Conservation (phyloP, 306 rosid species). For the Cucumis sativus region Cucumber_9930_V3 NC_026660.2:6457001-6457500, state of each 20-base stretch:
- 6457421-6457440: not conserved
- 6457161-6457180: conserved; percentile 33
- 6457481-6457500: conserved; percentile 21
- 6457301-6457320: conserved; percentile 47
- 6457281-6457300: conserved; percentile 35
- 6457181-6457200: conserved; percentile 22
- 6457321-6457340: conserved; percentile 52
- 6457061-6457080: conserved; percentile 28
- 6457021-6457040: conserved; percentile 23
- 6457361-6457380: conserved; percentile 49
- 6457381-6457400: conserved; percentile 33
- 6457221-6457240: conserved; percentile 40
- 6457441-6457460: conserved; percentile 22
- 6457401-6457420: conserved; percentile 16
- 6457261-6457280: conserved; percentile 45
- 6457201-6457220: conserved; percentile 38
- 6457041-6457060: conserved; percentile 13
- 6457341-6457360: conserved; percentile 45
- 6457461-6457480: conserved; percentile 24
- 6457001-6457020: conserved; percentile 22
- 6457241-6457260: conserved; percentile 49
- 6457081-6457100: conserved; percentile 28
- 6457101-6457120: conserved; percentile 15
- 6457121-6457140: conserved; percentile 23
- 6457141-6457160: conserved; percentile 29